Base-by-base conservation (phyloP, 164 flowering plant genomes). In the Vitis amurensis region DNA sequence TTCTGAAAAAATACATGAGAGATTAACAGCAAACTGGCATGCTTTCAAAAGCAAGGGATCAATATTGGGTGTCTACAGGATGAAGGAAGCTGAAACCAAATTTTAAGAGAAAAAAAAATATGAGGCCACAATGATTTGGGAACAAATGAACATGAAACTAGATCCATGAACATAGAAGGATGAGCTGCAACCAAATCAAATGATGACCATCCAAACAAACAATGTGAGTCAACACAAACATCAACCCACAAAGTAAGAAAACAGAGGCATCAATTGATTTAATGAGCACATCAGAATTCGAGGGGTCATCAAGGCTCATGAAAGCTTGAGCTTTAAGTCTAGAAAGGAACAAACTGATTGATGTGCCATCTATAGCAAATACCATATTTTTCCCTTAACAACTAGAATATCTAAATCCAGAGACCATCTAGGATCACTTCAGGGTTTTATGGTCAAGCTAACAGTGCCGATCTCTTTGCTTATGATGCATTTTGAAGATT, bases 201-300 rank as follows among this genome's bases (percentile, higher is more conserved):
- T 71, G 64, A 58, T 71, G 59, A 12, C 56, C 47, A 8, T 70
- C 74, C 55, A 47, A 47, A 60, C 63, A 44, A 19, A 49, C 56
- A 47, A 31, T 50, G 59, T 70, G 67, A 23, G 67, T 67, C 47
- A 74, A 57, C 68, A 50, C 4, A 13, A 58, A 64, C 47, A 61
- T 57, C 64, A 67, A 58, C 55, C 56, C 67, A 65, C 60, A 37
- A 48, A 63, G n/a, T 9, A 48, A 3, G 64, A 50, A 15, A 51
- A 49, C 14, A 50, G 37, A 16, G 55, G 51, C 12, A 71, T 68
- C 61, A 71, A 44, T 51, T 59, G 66, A 76, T 61, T 63, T 14
- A 64, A 68, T 53, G 55, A 53, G 19, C 53, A 58, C 61, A 63
- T 50, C 55, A 44, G 10, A 59, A 37, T 52, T 55, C 6, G 55